phyloP scores from a whole-genome alignment of 139 green algal species.

The Ulvella scutata region DNA sequence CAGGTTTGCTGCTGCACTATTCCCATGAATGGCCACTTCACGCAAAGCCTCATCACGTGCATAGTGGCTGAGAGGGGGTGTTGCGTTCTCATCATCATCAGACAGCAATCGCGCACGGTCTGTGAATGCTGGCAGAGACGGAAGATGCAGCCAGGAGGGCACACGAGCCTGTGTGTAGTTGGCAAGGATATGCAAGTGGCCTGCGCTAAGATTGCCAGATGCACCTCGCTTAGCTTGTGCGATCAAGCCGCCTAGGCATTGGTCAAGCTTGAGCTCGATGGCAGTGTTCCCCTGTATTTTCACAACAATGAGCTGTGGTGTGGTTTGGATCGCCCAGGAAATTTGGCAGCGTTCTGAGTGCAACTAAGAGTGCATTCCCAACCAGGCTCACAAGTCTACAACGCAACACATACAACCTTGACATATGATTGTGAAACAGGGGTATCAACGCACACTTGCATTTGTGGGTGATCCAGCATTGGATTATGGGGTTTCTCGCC shows the following conservation, averaged over 20 bases:
- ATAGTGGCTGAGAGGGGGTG: neutral
- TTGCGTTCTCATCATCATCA: neutral
- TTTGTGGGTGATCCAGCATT: neutral
- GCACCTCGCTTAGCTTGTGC: neutral
- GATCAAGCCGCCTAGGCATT: conserved; percentile 45
- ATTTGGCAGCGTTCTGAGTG: neutral
- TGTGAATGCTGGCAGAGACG: neutral
- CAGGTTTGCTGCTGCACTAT: neutral
- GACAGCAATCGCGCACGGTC: neutral
- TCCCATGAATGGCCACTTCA: neutral
- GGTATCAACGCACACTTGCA: neutral
- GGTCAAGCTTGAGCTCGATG: conserved; percentile 77
- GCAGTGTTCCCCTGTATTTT: conserved; percentile 84
- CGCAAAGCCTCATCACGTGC: neutral
- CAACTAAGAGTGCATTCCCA: neutral
- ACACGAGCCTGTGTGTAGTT: neutral
- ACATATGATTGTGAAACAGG: neutral
- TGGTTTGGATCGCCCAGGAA: neutral
- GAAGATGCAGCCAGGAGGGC: conserved; percentile 13
- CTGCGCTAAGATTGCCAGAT: neutral
- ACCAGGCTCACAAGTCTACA: neutral
- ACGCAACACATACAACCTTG: neutral
- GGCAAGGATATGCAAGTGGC: neutral
- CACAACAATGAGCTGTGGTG: conserved; percentile 27
- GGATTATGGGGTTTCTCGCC: no score